Evolutionary conservation across 2,329 filamentous ascomycete genomes (phyloP).

Genomic region (Fonsecaea monophora): DNA sequence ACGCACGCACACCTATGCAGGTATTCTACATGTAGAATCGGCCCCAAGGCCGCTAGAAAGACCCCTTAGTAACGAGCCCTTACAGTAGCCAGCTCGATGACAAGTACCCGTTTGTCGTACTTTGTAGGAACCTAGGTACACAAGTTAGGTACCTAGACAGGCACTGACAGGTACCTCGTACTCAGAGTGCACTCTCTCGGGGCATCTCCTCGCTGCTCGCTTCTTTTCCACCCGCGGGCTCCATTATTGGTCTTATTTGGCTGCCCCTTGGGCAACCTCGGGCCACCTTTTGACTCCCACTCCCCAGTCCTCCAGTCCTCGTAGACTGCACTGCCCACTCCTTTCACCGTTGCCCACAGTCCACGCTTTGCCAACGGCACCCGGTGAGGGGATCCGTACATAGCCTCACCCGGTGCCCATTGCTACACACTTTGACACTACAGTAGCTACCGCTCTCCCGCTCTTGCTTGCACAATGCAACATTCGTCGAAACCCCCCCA

Average conservation of each 20-base stretch:
- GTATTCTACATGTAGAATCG: too few species aligned
- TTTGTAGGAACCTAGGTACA: too few species aligned
- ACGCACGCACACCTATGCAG: too few species aligned
- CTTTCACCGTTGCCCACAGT: conserved; percentile 1
- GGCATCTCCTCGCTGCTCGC: neutral
- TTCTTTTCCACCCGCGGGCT: neutral
- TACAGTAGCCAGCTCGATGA: neutral
- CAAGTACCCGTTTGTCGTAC: too few species aligned
- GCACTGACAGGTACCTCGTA: too few species aligned
- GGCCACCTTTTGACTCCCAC: neutral
- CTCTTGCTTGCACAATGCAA: conserved; percentile 2
- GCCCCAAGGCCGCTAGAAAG: neutral
- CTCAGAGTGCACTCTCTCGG: neutral
- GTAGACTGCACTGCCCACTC: conserved; percentile 8
- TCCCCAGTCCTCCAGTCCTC: neutral
- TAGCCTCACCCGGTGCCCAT: too few species aligned
- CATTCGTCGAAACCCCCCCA: neutral
- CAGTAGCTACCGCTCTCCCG: neutral
- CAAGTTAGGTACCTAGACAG: too few species aligned
- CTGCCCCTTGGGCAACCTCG: neutral
- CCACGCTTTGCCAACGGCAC: conserved; percentile 11
- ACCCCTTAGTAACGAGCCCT: neutral
- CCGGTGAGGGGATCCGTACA: neutral
- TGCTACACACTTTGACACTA: neutral
- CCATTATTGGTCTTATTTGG: neutral